phyloP scores from a whole-genome alignment of 2,329 filamentous ascomycete species.

The Scedosporium dehoogii region DNA sequence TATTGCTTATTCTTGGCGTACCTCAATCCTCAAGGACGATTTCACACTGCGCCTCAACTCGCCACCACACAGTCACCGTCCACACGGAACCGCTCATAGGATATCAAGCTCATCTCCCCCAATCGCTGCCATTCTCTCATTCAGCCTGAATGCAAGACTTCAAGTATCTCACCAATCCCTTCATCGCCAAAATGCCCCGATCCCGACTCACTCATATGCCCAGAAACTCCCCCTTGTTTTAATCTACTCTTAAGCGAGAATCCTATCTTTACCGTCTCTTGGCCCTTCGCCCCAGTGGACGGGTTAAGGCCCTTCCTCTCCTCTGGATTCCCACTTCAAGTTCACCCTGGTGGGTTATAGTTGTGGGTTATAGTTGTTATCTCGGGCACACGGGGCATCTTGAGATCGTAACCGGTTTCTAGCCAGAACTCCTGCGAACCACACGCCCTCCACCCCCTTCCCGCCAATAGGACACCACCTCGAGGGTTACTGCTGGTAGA shows the following conservation, averaged over 20 bases:
- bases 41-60: not conserved
- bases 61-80: not conserved
- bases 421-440: not conserved
- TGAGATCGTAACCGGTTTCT: not conserved
- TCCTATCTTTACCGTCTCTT: not conserved
- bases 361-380: no score
- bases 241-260: not conserved
- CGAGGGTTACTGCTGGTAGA: not conserved
- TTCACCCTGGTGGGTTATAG: no score
- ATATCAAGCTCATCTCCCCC: not conserved
- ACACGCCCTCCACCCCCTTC: not conserved
- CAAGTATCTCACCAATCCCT: not conserved
- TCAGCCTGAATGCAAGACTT: not conserved
- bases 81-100: not conserved
- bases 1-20: not conserved
- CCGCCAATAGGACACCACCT: not conserved
- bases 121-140: not conserved
- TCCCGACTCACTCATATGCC: not conserved
- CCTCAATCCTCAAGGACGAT: not conserved
- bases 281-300: not conserved
- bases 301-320: not conserved
- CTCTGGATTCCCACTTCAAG: no score
- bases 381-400: no score
- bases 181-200: not conserved
- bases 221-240: not conserved